Percentiles rank a stretch among this genome's conserved stretches.
Conservation (phyloP, 208 protist species). For the Leishmania guyanensis region DNA sequence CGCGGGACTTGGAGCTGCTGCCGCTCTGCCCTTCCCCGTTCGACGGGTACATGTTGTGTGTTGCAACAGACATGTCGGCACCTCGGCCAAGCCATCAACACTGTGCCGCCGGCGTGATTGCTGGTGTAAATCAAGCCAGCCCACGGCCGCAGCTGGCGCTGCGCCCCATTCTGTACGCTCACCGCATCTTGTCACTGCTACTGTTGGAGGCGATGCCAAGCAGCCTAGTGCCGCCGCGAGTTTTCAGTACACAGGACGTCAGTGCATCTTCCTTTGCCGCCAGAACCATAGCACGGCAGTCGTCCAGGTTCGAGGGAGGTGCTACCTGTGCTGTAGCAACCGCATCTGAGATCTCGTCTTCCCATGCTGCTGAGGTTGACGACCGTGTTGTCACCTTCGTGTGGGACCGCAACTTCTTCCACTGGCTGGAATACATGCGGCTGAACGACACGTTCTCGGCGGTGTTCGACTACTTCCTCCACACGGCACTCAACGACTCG, state of each 20-base stretch:
- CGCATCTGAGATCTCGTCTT: not conserved
- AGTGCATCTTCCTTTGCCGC: not conserved
- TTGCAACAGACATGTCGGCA: constrained; percentile 22
- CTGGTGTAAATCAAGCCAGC: constrained; percentile 4
- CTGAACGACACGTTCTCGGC: constrained; percentile 53
- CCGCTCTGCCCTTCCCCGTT: constrained; percentile 65
- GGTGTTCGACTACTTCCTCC: constrained; percentile 66
- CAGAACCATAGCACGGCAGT: not conserved
- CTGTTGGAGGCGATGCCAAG: constrained; percentile 34
- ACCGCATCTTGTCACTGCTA: constrained; percentile 56
- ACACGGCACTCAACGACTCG: constrained; percentile 60
- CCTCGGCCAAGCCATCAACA: constrained; percentile 4
- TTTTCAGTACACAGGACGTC: not conserved
- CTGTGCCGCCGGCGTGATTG: not conserved
- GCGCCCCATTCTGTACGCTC: constrained; percentile 55
- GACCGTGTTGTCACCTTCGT: constrained; percentile 36
- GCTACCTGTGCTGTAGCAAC: not conserved
- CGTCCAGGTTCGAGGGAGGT: not conserved
- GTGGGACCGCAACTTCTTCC: constrained; percentile 51
- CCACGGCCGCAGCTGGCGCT: constrained; percentile 20
- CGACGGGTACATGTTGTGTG: constrained; percentile 52
- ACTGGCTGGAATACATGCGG: constrained; percentile 75
- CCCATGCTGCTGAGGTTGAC: constrained; percentile 8
- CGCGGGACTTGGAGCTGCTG: constrained; percentile 41
- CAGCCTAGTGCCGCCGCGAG: not conserved